Base-by-base conservation (phyloP, 176 grass and related monocot genomes). In the Ampelocalamus luodianensis region DNA sequence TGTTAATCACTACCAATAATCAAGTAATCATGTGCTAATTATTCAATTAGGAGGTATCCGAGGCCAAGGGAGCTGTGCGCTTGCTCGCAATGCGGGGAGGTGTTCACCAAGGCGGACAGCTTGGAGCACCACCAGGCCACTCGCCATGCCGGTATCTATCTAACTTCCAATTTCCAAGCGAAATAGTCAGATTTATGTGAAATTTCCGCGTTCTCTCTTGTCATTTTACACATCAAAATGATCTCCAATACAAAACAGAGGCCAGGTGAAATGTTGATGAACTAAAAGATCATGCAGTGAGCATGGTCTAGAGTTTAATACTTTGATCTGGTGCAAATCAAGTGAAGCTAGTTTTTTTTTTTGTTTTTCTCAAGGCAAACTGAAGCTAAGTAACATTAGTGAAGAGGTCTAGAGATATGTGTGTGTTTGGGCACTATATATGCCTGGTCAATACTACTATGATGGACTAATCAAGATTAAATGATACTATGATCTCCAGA, bases 111-210 rank as follows among this genome's bases (percentile, higher is more conserved):
- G 22, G 78, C 90, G n/a, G 93, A 99, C 17, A 86, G 77, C 90
- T 68, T 99, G 83, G 96, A 99, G 71, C 88, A 94, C 3, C 96
- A 99, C 85, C 93, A 99, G 72, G 87, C 90, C 74, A 80, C 85
- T 44, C 88, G 93, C 34, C 96, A 99, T 65, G 96, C 93, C 13
- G 96, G 96, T 95, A 90, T 4, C 0, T 5, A 5, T 18, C 16
- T 8, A 6, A 34, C 3, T n/a, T 7, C 55, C 0, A 60, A 24
- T 24, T 59, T 23, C 56, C 56, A 18, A 8, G 0, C 2, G 0
- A 7, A 18, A 18, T 18, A 18, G 16, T 3, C 8, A 72, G 29
- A 20, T 49, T 51, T 8, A 10, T 16, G 44, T 2, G 10, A 38
- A 68, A 39, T 68, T 42, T 1, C 2, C 0, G 9, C 18, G 34